Evolutionary conservation across 108 stramenopile species (phyloP).

Genomic region (Aurantiochytrium sp.): DNA sequence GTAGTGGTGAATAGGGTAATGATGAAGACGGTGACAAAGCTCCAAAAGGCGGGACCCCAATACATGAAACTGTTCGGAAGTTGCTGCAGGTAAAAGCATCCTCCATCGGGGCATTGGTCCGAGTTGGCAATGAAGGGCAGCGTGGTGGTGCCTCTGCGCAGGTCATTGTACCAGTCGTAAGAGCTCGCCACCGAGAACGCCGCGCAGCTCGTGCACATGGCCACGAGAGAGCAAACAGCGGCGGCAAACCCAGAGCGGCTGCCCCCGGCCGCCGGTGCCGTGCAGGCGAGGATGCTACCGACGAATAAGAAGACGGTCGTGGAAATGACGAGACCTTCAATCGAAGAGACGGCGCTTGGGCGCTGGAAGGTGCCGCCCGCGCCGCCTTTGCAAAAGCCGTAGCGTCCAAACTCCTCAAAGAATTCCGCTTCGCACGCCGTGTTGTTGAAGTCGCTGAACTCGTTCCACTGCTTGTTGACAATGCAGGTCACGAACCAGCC

Average conservation of each 20-base stretch:
- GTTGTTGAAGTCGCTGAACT: neutral
- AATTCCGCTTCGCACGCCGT: neutral
- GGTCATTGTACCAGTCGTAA: neutral
- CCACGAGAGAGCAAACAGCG: neutral
- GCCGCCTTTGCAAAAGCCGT: neutral
- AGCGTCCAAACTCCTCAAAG: neutral
- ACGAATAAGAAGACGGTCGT: neutral
- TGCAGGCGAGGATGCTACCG: neutral
- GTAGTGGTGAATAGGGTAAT: neutral
- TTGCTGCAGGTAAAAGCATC: neutral
- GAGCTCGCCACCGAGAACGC: neutral
- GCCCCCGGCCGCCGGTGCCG: neutral
- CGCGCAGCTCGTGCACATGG: neutral
- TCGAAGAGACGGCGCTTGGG: neutral
- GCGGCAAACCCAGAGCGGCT: neutral
- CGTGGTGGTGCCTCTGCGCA: neutral
- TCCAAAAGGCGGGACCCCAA: conserved; percentile 17
- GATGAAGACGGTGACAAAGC: neutral
- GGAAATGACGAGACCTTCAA: neutral
- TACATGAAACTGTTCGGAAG: neutral
- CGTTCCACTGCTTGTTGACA: neutral
- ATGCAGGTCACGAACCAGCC: conserved; percentile 2
- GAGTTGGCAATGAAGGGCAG: neutral
- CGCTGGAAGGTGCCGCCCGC: neutral
- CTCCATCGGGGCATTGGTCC: neutral